Evolutionary conservation across 1,284 basidiomycete genomes (phyloP).

Genomic region (Afroboletus lepidellus): DNA sequence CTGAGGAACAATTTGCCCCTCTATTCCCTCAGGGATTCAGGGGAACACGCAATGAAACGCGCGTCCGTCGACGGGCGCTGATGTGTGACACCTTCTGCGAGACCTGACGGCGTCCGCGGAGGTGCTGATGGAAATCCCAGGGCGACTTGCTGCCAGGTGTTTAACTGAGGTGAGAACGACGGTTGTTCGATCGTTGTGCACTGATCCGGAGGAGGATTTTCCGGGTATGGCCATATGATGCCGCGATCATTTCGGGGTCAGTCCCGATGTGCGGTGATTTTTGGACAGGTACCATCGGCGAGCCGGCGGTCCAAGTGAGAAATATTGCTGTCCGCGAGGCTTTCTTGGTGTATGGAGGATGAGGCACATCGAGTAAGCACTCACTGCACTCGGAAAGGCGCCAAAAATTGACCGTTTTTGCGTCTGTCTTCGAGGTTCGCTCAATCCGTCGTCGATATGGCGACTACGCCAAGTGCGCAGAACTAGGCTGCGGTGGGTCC

Average conservation of each 20-base stretch:
- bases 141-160: background rate
- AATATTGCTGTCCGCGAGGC: too few relatives aligned
- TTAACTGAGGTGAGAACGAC: background rate
- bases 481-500: too few relatives aligned
- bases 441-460: too few relatives aligned
- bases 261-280: background rate
- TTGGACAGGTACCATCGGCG: background rate
- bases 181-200: too few relatives aligned
- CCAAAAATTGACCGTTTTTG: too few relatives aligned
- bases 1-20: background rate
- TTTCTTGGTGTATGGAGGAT: background rate
- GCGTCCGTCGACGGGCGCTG: background rate
- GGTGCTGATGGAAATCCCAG: background rate
- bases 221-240: background rate
- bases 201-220: background rate
- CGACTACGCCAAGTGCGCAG: too few relatives aligned
- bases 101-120: background rate
- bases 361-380: too few relatives aligned
- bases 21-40: background rate
- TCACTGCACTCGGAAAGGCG: too few relatives aligned
- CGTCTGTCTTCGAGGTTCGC: too few relatives aligned
- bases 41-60: background rate
- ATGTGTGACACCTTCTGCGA: too few relatives aligned
- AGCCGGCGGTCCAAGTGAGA: too few relatives aligned
- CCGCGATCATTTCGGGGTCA: background rate